phyloP scores from a whole-genome alignment of 495 filamentous ascomycete genomes.

The Penicillium samsonianum region DNA sequence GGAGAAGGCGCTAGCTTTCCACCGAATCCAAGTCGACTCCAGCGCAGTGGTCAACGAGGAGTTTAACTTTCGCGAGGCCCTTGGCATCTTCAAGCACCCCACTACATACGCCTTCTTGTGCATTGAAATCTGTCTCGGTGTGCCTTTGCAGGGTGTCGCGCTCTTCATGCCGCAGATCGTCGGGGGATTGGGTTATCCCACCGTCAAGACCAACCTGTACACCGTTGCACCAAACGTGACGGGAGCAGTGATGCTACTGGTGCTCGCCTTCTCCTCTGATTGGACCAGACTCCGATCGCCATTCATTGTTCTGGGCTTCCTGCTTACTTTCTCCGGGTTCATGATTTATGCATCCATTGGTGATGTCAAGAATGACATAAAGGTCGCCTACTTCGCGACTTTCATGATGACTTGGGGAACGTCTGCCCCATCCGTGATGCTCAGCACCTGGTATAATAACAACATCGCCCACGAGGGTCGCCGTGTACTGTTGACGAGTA shows the following conservation, averaged over 20 bases:
- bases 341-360: conserved; percentile 69
- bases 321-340: conserved; percentile 73
- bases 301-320: conserved; percentile 71
- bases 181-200: conserved; percentile 58
- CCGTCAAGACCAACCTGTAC: conserved; percentile 73
- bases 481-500: conserved; percentile 67
- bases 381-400: conserved; percentile 72
- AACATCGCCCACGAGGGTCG: conserved; percentile 75
- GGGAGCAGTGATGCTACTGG: conserved; percentile 67
- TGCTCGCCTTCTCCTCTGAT: conserved; percentile 69
- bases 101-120: conserved; percentile 63
- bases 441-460: conserved; percentile 72
- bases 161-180: conserved; percentile 79
- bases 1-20: conserved; percentile 70
- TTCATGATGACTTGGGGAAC: conserved; percentile 84
- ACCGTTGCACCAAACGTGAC: conserved; percentile 73
- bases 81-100: conserved; percentile 64
- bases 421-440: conserved; percentile 53
- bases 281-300: conserved; percentile 66
- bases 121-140: conserved; percentile 75
- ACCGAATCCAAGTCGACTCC: conserved; percentile 73
- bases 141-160: conserved; percentile 68
- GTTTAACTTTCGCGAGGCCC: conserved; percentile 64
- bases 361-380: conserved; percentile 57
- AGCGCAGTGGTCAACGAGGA: conserved; percentile 71